Conservation (phyloP, 495 filamentous ascomycete species). For the Podospora fimiseda region DNA sequence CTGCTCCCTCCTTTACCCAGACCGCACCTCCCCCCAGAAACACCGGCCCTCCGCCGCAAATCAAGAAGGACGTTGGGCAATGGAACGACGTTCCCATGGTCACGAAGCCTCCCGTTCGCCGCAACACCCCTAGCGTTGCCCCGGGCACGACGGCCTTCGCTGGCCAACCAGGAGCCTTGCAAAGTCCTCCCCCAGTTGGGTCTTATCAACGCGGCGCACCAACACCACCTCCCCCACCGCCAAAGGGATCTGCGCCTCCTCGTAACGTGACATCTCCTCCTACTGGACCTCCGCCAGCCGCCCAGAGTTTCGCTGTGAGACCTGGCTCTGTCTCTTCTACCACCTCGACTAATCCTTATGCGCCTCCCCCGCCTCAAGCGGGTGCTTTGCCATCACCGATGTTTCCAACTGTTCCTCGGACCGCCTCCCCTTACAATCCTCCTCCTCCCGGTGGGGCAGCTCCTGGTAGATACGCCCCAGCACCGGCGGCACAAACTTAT, state of each 20-base stretch:
- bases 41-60: conserved; percentile 64
- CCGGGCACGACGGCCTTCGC: conserved; percentile 63
- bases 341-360: conserved; percentile 65
- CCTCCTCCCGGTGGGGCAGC: conserved; percentile 69
- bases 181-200: conserved; percentile 43
- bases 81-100: conserved; percentile 98
- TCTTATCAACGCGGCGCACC: conserved; percentile 25
- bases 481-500: conserved; percentile 54
- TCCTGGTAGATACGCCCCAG: conserved; percentile 80
- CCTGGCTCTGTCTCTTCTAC: conserved; percentile 61
- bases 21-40: conserved; percentile 34
- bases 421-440: conserved; percentile 82
- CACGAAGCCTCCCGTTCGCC: conserved; percentile 62
- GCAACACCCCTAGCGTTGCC: conserved; percentile 60
- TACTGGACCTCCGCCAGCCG: conserved; percentile 41
- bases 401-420: conserved; percentile 56
- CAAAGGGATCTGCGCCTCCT: conserved; percentile 48
- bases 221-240: conserved; percentile 51
- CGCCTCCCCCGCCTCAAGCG: conserved; percentile 49
- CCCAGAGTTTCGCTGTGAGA: conserved; percentile 44
- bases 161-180: conserved; percentile 42
- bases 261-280: conserved; percentile 48
- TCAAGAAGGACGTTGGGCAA: conserved; percentile 59
- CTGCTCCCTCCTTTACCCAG: conserved; percentile 17
- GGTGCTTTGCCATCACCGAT: conserved; percentile 36